Conservation (phyloP, 2,329 filamentous ascomycete species). For the Blastomyces silverae region DNA sequence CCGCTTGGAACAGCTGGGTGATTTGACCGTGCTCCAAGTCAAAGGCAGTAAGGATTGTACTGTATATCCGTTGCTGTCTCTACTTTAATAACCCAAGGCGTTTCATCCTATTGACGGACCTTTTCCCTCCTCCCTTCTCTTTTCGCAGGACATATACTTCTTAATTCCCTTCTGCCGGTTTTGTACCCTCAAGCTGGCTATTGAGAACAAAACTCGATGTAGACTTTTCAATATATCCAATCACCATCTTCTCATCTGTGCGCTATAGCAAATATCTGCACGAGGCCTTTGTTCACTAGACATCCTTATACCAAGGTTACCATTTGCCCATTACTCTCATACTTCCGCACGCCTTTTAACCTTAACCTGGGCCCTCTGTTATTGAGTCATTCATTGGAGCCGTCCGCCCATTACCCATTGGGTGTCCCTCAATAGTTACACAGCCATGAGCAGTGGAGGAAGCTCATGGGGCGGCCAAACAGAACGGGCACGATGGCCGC, state of each 20-base stretch:
- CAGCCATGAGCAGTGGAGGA: slow-evolving; percentile 19
- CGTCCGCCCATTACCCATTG: neutral
- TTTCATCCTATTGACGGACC: neutral
- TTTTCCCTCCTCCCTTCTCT: neutral
- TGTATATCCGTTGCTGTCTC: neutral
- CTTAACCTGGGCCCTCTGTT: neutral
- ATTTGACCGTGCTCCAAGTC: neutral
- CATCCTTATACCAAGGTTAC: too few relatives aligned
- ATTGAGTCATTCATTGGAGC: neutral
- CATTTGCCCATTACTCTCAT: neutral
- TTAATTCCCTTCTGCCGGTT: neutral
- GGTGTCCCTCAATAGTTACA: neutral
- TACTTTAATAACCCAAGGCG: neutral
- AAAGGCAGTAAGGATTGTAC: neutral
- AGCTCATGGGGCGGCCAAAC: slow-evolving; percentile 38
- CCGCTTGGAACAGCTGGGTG: neutral
- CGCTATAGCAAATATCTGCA: neutral
- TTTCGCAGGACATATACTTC: neutral
- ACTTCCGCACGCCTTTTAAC: neutral
- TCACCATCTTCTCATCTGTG: neutral
- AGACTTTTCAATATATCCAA: slow-evolving; percentile 2
- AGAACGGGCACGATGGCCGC: slow-evolving; percentile 75
- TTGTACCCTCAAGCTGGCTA: slow-evolving; percentile 2
- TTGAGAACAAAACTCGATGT: slow-evolving; percentile 9
- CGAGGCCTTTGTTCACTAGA: neutral